These are phyloP conservation scores for Penicillium psychrosexuale DNA, from an alignment of 2,329 filamentous ascomycete genomes.

Conservation along the genomic window DNA sequence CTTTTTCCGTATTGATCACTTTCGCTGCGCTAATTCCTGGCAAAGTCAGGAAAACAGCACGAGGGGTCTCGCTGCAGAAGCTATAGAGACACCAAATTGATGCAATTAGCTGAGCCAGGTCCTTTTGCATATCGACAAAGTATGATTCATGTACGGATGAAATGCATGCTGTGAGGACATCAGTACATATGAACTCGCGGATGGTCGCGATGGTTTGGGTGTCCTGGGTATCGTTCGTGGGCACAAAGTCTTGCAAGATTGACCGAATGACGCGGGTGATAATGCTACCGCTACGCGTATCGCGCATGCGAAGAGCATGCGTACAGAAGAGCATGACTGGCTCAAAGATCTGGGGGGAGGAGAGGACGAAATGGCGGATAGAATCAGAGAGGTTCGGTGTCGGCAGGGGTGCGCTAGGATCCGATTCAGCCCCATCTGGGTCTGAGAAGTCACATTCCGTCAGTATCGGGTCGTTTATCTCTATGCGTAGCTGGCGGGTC, in stretches of 20 bases:
- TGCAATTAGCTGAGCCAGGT: constrained; percentile 83
- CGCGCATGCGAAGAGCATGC: constrained; percentile 83
- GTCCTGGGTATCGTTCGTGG: constrained; percentile 41
- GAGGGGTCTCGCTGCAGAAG: constrained; percentile 65
- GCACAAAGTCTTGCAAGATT: constrained; percentile 73
- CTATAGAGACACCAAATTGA: constrained; percentile 77
- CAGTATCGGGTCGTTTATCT: neutral
- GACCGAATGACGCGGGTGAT: constrained; percentile 83
- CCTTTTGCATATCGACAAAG: constrained; percentile 93
- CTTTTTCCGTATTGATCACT: constrained; percentile 62
- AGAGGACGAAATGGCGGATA: constrained; percentile 79
- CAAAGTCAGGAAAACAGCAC: constrained; percentile 71
- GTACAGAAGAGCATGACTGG: constrained; percentile 88
- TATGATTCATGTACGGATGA: constrained; percentile 91
- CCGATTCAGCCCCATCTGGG: constrained; percentile 34
- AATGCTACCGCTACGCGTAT: constrained; percentile 81
- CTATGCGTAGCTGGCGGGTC: neutral
- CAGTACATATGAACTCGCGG: constrained; percentile 82
- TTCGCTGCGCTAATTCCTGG: constrained; percentile 70
- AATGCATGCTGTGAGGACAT: constrained; percentile 86
- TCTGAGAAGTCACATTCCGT: constrained; percentile 23
- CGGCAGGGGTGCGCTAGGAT: constrained; percentile 33
- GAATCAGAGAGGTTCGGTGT: constrained; percentile 51
- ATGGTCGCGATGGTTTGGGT: constrained; percentile 62
- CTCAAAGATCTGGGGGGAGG: constrained; percentile 73